Base-by-base conservation (phyloP, 2,329 filamentous ascomycete species). In the Echinosphaeria canescens region DNA sequence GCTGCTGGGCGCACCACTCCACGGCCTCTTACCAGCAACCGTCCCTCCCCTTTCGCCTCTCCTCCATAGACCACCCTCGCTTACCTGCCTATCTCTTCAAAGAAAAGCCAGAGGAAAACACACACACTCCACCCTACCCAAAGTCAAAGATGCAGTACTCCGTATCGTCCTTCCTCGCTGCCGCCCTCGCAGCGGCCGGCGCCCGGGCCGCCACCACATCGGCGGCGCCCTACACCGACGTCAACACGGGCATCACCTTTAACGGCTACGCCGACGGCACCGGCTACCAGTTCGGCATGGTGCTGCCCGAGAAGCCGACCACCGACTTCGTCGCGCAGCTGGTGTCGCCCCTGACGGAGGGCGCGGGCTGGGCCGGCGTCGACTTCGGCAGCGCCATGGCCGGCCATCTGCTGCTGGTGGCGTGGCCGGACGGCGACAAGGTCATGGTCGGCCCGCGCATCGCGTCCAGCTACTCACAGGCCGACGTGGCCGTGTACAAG, bases 301-400 rank as follows among this genome's bases (percentile, higher is more conserved):
- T 55, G 2, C 39, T 64, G 3, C 60, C 62, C 2, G 47, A 59
- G 31, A 53, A 44, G 9, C 42, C 54, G 10, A 49, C 42, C 2
- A 51, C 50, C 9, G 62, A 68, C 39, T 54, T 67, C 34, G 62
- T 68, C 31, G 57, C 54, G 6, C 57, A 65, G 37, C 48, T 69
- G 24, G 51, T 62, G 2, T 41, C 42, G 2, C 51, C 51, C 2
- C 34, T 46, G n/a, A 42, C 36, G 5, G n/a, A n/a, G n/a, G 47
- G 54, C 29, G 48, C 47, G 3, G 56, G 59, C 32, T 67, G 56
- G 50, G 53, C 49, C 26, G 59, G 54, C 30, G 46, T 60, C 14
- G 49, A 43, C 26, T 38, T 59, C 13, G 51, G 49, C 7, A 47
- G 48, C 8, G 31, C 37, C 11, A 62, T 61, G 57, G 35, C 45